Percentiles rank a stretch among this genome's conserved stretches.
Evolutionary conservation across 257 asterid species (phyloP).

Genomic region (Henckelia pumila): DNA sequence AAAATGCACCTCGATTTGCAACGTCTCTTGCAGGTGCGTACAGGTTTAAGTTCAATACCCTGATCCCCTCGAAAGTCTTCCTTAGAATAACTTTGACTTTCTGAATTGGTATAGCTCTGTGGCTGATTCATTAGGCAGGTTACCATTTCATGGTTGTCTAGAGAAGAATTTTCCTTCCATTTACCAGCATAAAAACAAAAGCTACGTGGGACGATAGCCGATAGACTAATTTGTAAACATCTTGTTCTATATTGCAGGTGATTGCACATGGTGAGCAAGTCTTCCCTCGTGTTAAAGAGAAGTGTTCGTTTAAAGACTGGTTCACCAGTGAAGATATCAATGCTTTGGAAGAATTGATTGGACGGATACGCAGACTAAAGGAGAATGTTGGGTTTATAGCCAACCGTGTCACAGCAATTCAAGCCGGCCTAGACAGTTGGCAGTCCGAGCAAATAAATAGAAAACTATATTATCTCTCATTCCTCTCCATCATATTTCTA

Average conservation of each 20-base stretch:
- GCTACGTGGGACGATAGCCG: not conserved
- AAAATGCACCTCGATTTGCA: conserved; percentile 93
- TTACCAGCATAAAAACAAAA: not conserved
- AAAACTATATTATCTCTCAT: conserved; percentile 87
- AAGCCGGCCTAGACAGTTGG: conserved; percentile 95
- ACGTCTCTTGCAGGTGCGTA: conserved; percentile 84
- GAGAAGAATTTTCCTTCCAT: not conserved
- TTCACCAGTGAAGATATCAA: conserved; percentile 66
- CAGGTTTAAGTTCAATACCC: conserved; percentile 4
- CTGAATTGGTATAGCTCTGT: not conserved
- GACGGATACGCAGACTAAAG: conserved; percentile 78
- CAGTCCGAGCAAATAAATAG: conserved; percentile 92
- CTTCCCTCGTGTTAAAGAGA: conserved; percentile 86
- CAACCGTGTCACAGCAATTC: conserved; percentile 89
- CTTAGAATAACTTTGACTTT: not conserved
- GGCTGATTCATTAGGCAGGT: not conserved
- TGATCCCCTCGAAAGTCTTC: not conserved
- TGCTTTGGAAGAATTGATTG: conserved; percentile 82
- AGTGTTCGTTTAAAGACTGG: conserved; percentile 87
- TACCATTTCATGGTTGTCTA: not conserved
- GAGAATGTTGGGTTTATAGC: conserved; percentile 93
- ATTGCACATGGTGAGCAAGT: conserved; percentile 94
- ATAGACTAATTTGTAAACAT: not conserved
- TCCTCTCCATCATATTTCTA: conserved; percentile 89
- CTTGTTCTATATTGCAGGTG: conserved; percentile 44